Evolutionary conservation across 1,139 yeast genomes (phyloP).

Genomic region (Saccharomycopsis hybrid): DNA sequence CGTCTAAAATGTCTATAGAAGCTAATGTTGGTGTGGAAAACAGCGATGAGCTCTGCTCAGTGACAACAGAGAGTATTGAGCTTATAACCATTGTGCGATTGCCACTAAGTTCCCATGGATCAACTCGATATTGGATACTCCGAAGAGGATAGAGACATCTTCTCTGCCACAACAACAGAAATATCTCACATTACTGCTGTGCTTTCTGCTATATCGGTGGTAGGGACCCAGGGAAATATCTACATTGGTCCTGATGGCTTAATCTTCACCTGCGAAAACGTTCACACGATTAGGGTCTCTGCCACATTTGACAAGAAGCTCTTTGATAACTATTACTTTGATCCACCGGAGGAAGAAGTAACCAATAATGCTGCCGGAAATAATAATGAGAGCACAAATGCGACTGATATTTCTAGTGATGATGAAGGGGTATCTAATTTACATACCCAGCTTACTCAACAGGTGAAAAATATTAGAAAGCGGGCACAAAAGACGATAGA

Average conservation of each 20-base stretch:
- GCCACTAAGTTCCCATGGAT: too few species aligned
- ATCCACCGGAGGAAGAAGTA: slow-evolving; percentile 2
- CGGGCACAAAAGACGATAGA: slow-evolving; percentile 19
- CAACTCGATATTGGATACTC: not conserved
- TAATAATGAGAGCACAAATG: slow-evolving; percentile 15
- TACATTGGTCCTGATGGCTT: slow-evolving; percentile 29
- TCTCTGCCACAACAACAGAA: slow-evolving; percentile 17
- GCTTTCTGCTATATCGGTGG: slow-evolving; percentile 11
- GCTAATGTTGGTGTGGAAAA: too few species aligned
- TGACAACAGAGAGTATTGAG: too few species aligned
- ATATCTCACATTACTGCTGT: slow-evolving; percentile 19
- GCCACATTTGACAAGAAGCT: slow-evolving; percentile 18
- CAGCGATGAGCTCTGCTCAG: too few species aligned
- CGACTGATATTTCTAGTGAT: slow-evolving; percentile 25
- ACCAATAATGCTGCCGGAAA: slow-evolving; percentile 15
- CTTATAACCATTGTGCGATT: too few species aligned
- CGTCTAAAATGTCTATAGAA: too few species aligned
- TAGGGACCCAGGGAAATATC: slow-evolving; percentile 14
- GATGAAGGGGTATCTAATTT: slow-evolving; percentile 17
- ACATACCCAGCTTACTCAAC: not conserved
- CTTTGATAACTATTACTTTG: slow-evolving; percentile 12
- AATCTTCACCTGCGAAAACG: slow-evolving; percentile 32
- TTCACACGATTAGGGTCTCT: slow-evolving; percentile 28
- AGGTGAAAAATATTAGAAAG: slow-evolving; percentile 9
- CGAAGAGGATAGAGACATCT: not conserved